These are phyloP conservation scores for Nymphaea thermarum DNA, from an alignment of 164 flowering plant genomes.

Conservation along the genomic window DNA sequence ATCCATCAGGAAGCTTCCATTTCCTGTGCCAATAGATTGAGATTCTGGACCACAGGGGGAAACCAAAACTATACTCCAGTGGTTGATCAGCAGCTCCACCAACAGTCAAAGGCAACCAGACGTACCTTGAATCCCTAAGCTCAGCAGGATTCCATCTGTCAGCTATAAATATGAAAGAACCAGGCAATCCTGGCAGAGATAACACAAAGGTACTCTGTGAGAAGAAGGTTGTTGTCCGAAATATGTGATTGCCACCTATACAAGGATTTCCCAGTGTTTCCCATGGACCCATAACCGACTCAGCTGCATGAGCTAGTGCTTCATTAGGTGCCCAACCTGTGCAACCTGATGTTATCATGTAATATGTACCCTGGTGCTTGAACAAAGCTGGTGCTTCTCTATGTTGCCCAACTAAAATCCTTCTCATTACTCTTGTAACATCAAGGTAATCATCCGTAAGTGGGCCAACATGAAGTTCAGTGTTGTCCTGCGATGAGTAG, in stretches of 20 bases:
- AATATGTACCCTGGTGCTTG: conserved; percentile 73
- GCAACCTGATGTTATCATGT: conserved; percentile 98
- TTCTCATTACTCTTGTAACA: conserved; percentile 37
- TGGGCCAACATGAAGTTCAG: conserved; percentile 86
- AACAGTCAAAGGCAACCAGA: conserved; percentile 81
- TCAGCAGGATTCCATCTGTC: conserved; percentile 90
- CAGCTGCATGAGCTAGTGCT: conserved; percentile 89
- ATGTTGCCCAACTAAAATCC: conserved; percentile 67
- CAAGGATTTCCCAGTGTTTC: conserved; percentile 91
- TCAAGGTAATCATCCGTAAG: conserved; percentile 76
- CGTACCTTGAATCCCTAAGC: conserved; percentile 77
- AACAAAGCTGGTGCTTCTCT: conserved; percentile 96
- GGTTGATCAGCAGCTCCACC: conserved; percentile 80
- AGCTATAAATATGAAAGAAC: conserved; percentile 74
- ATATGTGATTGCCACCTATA: conserved; percentile 70
- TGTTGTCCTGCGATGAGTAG: conserved; percentile 87
- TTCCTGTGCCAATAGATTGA: conserved; percentile 92
- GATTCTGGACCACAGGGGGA: conserved; percentile 90
- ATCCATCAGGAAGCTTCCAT: conserved; percentile 69
- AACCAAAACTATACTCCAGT: conserved; percentile 73
- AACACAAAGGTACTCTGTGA: conserved; percentile 81
- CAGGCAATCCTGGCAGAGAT: conserved; percentile 54
- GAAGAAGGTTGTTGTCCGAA: conserved; percentile 61
- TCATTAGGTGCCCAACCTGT: conserved; percentile 97
- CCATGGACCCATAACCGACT: conserved; percentile 93